Conservation (phyloP, 1,139 yeast genomes). For the Candida tropicalis region DNA sequence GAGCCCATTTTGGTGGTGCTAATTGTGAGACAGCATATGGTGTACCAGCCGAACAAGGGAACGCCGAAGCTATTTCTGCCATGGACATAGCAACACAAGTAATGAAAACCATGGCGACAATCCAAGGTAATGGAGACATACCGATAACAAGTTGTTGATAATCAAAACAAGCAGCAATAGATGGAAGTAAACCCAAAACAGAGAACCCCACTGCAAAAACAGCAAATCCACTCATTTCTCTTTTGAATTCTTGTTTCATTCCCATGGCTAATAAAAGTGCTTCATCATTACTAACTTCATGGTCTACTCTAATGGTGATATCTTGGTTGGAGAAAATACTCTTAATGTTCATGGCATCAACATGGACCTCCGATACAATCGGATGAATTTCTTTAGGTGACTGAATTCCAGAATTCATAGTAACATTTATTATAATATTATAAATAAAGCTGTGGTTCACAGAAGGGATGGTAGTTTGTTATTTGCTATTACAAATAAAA, state of each 20-base stretch:
- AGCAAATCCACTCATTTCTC: conserved; percentile 65
- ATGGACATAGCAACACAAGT: conserved; percentile 52
- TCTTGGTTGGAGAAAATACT: conserved; percentile 46
- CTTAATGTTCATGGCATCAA: conserved; percentile 40
- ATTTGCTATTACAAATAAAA: background rate
- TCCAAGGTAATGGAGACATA: conserved; percentile 58
- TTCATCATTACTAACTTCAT: conserved; percentile 52
- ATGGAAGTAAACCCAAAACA: conserved; percentile 71
- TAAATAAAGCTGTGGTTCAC: too few species aligned
- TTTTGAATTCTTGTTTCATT: conserved; percentile 71
- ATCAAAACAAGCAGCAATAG: conserved; percentile 60
- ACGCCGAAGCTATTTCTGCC: conserved; percentile 51
- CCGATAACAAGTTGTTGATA: conserved; percentile 57
- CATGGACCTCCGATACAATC: conserved; percentile 39
- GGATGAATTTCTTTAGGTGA: conserved; percentile 26
- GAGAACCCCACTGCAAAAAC: conserved; percentile 72
- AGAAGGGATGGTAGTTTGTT: too few species aligned
- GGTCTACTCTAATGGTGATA: conserved; percentile 46
- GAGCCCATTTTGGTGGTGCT: conserved; percentile 55
- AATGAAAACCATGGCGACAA: conserved; percentile 51
- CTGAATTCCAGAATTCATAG: conserved; percentile 13
- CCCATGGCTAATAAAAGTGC: conserved; percentile 66
- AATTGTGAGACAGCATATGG: conserved; percentile 54
- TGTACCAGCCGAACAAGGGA: conserved; percentile 53
- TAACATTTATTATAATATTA: conserved; percentile 4